These are phyloP conservation scores for Lentinula edodes DNA, from an alignment of 768 basidiomycete genomes.

Conservation along the genomic window DNA sequence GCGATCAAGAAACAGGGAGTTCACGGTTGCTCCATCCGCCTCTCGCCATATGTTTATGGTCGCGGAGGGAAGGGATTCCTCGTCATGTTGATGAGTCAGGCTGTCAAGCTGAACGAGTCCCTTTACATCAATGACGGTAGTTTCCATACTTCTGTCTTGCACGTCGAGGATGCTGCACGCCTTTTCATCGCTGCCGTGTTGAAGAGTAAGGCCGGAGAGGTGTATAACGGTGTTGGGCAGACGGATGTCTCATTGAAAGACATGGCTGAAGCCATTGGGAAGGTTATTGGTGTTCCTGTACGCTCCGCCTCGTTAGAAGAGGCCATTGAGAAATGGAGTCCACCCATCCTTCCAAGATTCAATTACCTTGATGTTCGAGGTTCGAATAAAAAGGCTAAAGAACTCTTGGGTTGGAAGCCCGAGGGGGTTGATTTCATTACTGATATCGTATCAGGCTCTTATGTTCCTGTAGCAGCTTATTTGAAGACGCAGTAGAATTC, in stretches of 20 bases:
- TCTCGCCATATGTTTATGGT: not conserved
- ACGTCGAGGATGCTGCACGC: not conserved
- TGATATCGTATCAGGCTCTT: not conserved
- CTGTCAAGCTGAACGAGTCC: not conserved
- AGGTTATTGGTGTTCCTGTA: not conserved
- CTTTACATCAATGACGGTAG: not conserved
- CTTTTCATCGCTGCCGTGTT: not conserved
- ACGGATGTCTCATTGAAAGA: not conserved
- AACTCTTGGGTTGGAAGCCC: not conserved
- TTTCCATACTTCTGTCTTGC: not conserved
- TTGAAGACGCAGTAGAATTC: not conserved
- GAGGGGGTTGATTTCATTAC: not conserved
- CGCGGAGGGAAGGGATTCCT: not conserved
- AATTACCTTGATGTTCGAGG: not conserved
- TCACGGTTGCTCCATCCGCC: not conserved
- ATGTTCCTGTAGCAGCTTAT: not conserved
- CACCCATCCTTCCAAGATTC: not conserved
- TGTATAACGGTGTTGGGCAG: not conserved
- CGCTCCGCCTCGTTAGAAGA: not conserved
- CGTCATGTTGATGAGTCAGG: not conserved
- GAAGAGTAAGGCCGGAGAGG: not conserved
- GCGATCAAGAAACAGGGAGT: not conserved
- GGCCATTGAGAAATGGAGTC: not conserved
- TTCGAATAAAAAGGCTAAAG: not conserved
- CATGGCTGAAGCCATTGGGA: not conserved